Percentiles rank a stretch among this genome's conserved stretches.
Conservation (phyloP, 495 filamentous ascomycete genomes). For the Talaromyces wortmannii region DNA sequence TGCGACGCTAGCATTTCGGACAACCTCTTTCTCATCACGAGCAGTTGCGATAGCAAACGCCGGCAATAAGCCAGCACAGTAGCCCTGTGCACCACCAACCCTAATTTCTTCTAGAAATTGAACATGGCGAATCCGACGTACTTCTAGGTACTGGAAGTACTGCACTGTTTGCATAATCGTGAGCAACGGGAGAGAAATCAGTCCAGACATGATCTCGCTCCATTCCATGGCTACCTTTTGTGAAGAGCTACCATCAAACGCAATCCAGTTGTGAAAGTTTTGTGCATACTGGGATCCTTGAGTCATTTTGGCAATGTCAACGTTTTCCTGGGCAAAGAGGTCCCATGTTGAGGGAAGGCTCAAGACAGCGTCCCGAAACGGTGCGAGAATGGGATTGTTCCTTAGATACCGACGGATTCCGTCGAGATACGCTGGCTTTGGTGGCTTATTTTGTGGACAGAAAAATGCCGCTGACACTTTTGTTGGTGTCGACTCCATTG, state of each 20-base stretch:
- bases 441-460: neutral
- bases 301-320: conserved; percentile 9
- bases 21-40: conserved; percentile 14
- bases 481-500: neutral
- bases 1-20: conserved; percentile 11
- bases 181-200: conserved; percentile 21
- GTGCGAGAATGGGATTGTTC: neutral
- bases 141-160: conserved; percentile 25
- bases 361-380: neutral
- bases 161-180: conserved; percentile 21
- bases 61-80: conserved; percentile 15
- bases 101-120: neutral
- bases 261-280: conserved; percentile 11
- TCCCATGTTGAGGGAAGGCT: conserved; percentile 4
- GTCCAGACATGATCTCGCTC: conserved; percentile 17
- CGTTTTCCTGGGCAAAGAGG: conserved; percentile 3
- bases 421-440: neutral
- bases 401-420: neutral
- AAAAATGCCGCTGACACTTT: neutral
- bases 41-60: conserved; percentile 21
- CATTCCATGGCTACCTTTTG: neutral
- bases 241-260: conserved; percentile 1
- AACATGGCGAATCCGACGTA: neutral
- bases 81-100: conserved; percentile 17
- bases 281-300: conserved; percentile 10